Percentiles rank a stretch among this genome's conserved stretches.
Conservation (phyloP, 1,284 basidiomycete species). For the Gomphus bonarii region DNA sequence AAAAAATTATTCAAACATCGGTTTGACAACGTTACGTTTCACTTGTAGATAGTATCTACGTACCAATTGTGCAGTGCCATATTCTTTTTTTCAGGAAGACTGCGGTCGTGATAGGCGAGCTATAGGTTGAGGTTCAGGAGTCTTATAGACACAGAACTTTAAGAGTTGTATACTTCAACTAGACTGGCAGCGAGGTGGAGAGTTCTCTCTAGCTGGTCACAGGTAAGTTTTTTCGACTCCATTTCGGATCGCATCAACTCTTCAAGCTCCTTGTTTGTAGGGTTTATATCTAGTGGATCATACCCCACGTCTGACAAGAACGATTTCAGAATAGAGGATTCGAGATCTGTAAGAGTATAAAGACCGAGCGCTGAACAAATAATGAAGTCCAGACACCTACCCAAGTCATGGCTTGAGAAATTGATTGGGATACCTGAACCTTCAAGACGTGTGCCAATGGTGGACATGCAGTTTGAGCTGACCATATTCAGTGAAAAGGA, state of each 20-base stretch:
- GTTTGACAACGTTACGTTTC: neutral
- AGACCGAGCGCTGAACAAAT: too few relatives aligned
- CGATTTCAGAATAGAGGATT: neutral
- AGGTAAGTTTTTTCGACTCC: neutral
- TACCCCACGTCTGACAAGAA: neutral
- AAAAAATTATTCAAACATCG: neutral
- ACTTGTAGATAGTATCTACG: neutral
- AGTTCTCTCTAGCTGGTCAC: slow-evolving; percentile 1
- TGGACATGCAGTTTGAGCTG: too few relatives aligned
- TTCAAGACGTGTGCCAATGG: too few relatives aligned
- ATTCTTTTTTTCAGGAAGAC: slow-evolving; percentile 1
- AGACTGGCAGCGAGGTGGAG: slow-evolving; percentile 1
- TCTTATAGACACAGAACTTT: neutral
- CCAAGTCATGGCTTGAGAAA: too few relatives aligned
- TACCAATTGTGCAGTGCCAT: slow-evolving; percentile 6
- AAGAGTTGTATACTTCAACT: neutral
- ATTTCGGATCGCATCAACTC: slow-evolving; percentile 1
- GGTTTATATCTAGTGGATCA: neutral
- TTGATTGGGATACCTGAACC: too few relatives aligned
- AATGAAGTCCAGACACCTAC: too few relatives aligned
- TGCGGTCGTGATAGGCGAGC: neutral
- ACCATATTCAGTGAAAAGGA: too few relatives aligned
- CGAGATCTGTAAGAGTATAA: neutral
- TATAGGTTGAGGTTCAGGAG: neutral
- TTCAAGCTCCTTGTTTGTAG: neutral